These are phyloP conservation scores for Dianthus caryophyllus DNA, from an alignment of 148 eudicot species.

Conservation along the genomic window DNA sequence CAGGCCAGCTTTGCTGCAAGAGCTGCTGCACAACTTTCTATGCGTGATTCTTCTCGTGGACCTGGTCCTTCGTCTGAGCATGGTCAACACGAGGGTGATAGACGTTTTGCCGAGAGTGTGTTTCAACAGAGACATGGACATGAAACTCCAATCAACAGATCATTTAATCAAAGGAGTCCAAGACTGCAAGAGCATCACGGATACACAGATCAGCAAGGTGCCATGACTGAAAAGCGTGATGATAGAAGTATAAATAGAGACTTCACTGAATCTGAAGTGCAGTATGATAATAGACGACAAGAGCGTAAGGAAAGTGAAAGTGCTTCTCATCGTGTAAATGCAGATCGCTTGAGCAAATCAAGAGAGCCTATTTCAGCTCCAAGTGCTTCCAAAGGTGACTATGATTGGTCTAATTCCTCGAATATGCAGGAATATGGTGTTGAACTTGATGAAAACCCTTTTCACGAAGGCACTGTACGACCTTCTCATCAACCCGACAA, in stretches of 20 bases:
- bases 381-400: conserved; percentile 28
- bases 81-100: background rate
- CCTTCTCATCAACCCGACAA: conserved; percentile 11
- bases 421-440: conserved; percentile 27
- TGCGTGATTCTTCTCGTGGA: conserved; percentile 35
- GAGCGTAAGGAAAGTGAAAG: conserved; percentile 21
- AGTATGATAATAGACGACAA: conserved; percentile 12
- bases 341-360: conserved; percentile 24
- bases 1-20: conserved; percentile 90
- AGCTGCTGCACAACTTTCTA: conserved; percentile 91
- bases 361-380: conserved; percentile 31
- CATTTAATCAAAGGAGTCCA: conserved; percentile 30
- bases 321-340: conserved; percentile 25
- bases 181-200: conserved; percentile 23
- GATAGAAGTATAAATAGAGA: conserved; percentile 16
- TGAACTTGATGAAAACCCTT: conserved; percentile 38
- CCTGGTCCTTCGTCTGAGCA: conserved; percentile 12
- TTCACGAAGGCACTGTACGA: conserved; percentile 24
- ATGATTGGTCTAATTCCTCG: conserved; percentile 23
- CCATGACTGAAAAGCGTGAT: conserved; percentile 22
- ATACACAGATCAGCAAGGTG: conserved; percentile 22
- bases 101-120: background rate
- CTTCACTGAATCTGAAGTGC: conserved; percentile 21
- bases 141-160: conserved; percentile 23
- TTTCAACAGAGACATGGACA: conserved; percentile 13